These are phyloP conservation scores for Aechmea fasciata DNA, from an alignment of 176 grass and related monocot genomes.

Conservation along the genomic window DNA sequence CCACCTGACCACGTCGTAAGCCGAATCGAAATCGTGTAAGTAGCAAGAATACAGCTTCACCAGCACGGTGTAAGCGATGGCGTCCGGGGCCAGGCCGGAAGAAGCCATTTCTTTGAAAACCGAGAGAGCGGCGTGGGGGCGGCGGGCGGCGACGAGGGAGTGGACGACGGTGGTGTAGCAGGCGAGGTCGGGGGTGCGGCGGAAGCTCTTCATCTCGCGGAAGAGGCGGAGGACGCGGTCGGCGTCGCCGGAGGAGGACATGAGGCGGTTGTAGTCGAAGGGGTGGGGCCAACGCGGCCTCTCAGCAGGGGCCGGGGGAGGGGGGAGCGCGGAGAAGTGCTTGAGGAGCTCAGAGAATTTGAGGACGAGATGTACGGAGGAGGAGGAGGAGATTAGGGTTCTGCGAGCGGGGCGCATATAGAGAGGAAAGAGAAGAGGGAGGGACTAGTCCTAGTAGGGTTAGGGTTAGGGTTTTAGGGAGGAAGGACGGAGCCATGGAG, in stretches of 20 bases:
- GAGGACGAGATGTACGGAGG: conserved; percentile 25
- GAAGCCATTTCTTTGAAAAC: conserved; percentile 49
- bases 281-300: conserved; percentile 55
- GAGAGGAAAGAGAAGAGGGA: conserved; percentile 14
- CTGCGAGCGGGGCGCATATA: conserved; percentile 5
- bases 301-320: conserved; percentile 14
- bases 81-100: conserved; percentile 35
- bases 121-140: conserved; percentile 22
- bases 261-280: conserved; percentile 77
- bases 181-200: conserved; percentile 53
- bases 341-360: conserved; percentile 52
- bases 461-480: not conserved
- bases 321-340: conserved; percentile 34
- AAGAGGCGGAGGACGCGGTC: conserved; percentile 58
- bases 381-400: too few relatives aligned
- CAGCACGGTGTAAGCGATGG: conserved; percentile 48
- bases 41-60: conserved; percentile 63
- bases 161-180: too few relatives aligned
- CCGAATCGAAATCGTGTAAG: conserved; percentile 35
- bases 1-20: conserved; percentile 54
- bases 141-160: conserved; percentile 29
- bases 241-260: conserved; percentile 26
- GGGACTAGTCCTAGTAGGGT: conserved; percentile 24
- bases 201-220: conserved; percentile 61
- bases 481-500: not conserved